phyloP scores from a whole-genome alignment of 2,329 filamentous ascomycete species.

The Hymenoscyphus scutula region DNA sequence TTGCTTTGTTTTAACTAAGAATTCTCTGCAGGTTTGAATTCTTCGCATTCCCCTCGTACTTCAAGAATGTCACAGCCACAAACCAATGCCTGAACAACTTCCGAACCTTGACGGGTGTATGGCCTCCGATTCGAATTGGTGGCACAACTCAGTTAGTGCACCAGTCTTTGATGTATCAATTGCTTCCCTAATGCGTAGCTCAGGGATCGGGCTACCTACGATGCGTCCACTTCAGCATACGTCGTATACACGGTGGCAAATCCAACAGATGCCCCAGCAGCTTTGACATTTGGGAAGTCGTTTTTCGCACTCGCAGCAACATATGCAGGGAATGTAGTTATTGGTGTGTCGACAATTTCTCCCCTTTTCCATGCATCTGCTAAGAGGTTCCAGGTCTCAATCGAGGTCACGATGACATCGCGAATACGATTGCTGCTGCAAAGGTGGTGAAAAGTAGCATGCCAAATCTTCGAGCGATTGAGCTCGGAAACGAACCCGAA shows the following conservation, averaged over 20 bases:
- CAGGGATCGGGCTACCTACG: conserved; percentile 51
- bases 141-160: conserved; percentile 53
- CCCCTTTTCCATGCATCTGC: background rate
- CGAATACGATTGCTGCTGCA: conserved; percentile 54
- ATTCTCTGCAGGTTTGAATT: conserved; percentile 48
- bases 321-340: conserved; percentile 49
- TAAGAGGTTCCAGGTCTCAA: conserved; percentile 43
- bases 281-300: conserved; percentile 50
- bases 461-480: conserved; percentile 50
- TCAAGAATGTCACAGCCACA: conserved; percentile 50
- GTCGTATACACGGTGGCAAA: conserved; percentile 51
- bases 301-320: conserved; percentile 50
- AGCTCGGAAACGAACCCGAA: conserved; percentile 57
- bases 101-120: conserved; percentile 47
- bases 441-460: conserved; percentile 44
- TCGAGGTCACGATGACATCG: conserved; percentile 49
- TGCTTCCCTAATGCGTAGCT: background rate
- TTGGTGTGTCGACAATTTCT: conserved; percentile 37
- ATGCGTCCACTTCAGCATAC: conserved; percentile 43
- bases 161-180: too few relatives aligned
- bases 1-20: background rate
- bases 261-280: conserved; percentile 46
- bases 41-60: conserved; percentile 55
- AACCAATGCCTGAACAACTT: conserved; percentile 52
- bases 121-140: conserved; percentile 56